Evolutionary conservation across 441 rosid species (phyloP).

Genomic region (Adansonia gregorii): DNA sequence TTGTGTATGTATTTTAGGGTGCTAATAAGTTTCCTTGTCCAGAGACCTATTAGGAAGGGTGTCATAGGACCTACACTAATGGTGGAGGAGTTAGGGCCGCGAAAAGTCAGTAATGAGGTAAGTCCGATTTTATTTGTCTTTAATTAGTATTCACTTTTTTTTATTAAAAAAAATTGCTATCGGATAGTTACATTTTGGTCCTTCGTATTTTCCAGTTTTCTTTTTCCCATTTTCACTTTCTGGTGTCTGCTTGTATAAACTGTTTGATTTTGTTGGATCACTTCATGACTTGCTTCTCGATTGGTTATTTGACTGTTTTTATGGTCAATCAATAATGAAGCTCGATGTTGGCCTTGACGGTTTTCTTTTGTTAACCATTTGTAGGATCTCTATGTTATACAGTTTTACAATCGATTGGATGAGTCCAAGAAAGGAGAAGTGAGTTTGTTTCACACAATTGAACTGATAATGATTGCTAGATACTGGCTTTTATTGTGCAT

Average conservation of each 20-base stretch:
- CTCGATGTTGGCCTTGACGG: conserved; percentile 19
- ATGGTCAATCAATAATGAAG: conserved; percentile 12
- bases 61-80: conserved; percentile 74
- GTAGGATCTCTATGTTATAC: conserved; percentile 76
- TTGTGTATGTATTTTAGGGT: conserved; percentile 1
- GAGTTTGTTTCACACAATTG: conserved; percentile 44
- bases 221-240: neutral
- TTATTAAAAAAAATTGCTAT: neutral
- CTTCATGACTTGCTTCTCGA: neutral
- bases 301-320: neutral
- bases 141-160: neutral
- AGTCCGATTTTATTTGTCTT: conserved; percentile 24
- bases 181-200: neutral
- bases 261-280: neutral
- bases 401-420: conserved; percentile 75
- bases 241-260: conserved; percentile 13
- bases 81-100: conserved; percentile 91
- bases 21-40: conserved; percentile 22
- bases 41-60: conserved; percentile 92
- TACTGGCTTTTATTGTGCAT: neutral
- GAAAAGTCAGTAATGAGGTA: conserved; percentile 68
- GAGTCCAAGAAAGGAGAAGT: conserved; percentile 89
- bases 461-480: neutral
- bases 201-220: neutral
- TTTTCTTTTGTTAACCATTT: conserved; percentile 30